These are phyloP conservation scores for Sugiyamaella americana DNA, from an alignment of 805 yeast genomes.

Conservation along the genomic window DNA sequence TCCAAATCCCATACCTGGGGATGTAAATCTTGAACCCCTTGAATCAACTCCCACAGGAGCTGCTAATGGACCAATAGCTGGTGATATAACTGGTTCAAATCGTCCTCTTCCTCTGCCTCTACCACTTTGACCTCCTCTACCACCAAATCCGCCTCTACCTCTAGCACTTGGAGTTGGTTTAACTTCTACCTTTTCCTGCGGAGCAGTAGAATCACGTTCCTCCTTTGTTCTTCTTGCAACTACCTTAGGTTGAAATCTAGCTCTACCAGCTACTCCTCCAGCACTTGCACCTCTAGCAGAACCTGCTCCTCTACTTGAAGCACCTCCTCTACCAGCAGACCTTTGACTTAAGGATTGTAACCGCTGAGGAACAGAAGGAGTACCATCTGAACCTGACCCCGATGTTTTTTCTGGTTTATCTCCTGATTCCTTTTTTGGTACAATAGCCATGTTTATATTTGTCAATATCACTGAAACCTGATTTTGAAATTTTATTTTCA, in stretches of 20 bases:
- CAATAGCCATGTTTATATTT: too few relatives aligned
- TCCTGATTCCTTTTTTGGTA: too few relatives aligned
- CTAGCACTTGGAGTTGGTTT: slow-evolving; percentile 25
- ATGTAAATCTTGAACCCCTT: slow-evolving; percentile 7
- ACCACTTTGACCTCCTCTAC: slow-evolving; percentile 17
- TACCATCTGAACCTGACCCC: neutral
- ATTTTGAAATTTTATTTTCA: too few relatives aligned
- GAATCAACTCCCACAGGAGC: slow-evolving; percentile 28
- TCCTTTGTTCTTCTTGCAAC: slow-evolving; percentile 80
- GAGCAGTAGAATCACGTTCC: slow-evolving; percentile 75
- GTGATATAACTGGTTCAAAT: slow-evolving; percentile 23
- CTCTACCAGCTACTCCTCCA: slow-evolving; percentile 11
- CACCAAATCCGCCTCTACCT: slow-evolving; percentile 8
- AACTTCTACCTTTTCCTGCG: slow-evolving; percentile 38
- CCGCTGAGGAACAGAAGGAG: slow-evolving; percentile 1
- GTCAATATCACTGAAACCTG: too few relatives aligned
- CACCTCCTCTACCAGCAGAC: too few relatives aligned
- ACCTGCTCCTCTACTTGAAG: too few relatives aligned
- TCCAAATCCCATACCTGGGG: neutral
- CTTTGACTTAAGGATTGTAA: slow-evolving; percentile 5
- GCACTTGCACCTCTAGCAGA: slow-evolving; percentile 2
- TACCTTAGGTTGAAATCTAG: slow-evolving; percentile 76
- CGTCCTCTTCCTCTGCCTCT: slow-evolving; percentile 21
- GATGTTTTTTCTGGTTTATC: too few relatives aligned
- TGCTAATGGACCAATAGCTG: slow-evolving; percentile 34